A percentile compares a stretch with the other conserved stretches of the same genome.
Conservation (phyloP, 495 filamentous ascomycete species). For the Pseudevernia furfuracea region DNA sequence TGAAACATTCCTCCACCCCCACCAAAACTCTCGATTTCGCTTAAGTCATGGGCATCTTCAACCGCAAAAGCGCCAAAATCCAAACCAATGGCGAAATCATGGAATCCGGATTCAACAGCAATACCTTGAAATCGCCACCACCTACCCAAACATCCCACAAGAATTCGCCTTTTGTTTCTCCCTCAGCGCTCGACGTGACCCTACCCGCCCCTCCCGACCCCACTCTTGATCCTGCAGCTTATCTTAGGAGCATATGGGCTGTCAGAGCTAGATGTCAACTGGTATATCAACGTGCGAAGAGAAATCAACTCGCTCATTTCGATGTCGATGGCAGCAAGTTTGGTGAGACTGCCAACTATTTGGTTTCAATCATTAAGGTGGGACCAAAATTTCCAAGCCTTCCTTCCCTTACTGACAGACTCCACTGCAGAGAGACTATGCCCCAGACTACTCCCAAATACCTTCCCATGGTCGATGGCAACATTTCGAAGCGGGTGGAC, state of each 20-base stretch:
- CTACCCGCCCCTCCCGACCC: conserved; percentile 86
- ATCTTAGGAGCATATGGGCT: conserved; percentile 82
- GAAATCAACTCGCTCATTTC: conserved; percentile 79
- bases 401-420: conserved; percentile 17
- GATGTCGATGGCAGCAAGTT: conserved; percentile 87
- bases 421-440: conserved; percentile 67
- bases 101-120: conserved; percentile 46
- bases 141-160: conserved; percentile 28
- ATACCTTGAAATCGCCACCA: conserved; percentile 47
- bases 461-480: conserved; percentile 66
- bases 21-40: background rate
- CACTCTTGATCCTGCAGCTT: conserved; percentile 80
- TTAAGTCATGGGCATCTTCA: conserved; percentile 54
- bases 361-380: conserved; percentile 96
- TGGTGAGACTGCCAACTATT: conserved; percentile 77
- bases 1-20: conserved; percentile 1
- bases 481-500: conserved; percentile 62
- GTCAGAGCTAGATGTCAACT: conserved; percentile 72
- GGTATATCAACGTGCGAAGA: conserved; percentile 68
- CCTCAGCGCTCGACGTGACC: conserved; percentile 54
- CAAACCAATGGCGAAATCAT: conserved; percentile 44
- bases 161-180: conserved; percentile 29
- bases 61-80: conserved; percentile 51
- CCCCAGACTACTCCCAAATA: conserved; percentile 75
- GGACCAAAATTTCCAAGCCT: conserved; percentile 14